Base-by-base conservation (phyloP, 108 stramenopile genomes). In the Nitzschia sp. region DNA sequence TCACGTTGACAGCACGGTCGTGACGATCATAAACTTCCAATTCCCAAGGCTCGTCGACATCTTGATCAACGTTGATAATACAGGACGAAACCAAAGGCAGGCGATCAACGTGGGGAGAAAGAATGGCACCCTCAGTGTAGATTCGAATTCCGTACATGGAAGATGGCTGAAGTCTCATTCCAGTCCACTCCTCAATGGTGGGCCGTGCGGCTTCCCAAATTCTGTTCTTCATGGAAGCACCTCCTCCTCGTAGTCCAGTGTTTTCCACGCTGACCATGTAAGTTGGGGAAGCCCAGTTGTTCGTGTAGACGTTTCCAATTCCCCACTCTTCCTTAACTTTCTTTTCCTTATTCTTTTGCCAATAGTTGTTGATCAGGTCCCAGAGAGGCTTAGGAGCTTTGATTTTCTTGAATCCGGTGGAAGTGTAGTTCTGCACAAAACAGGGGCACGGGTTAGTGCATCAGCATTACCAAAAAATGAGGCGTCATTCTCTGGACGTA, bases 81-180 rank as follows among this genome's bases (percentile, higher is more conserved):
- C 90, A 91, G 5, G 85, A 86, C 17, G 83, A 81, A 1, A 96
- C 95, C 50, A 95, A 76, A 15, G 97, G 92, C 61, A 95, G 75
- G 17, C 94, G 81, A 71, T 98, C 97, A 9, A 97, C 96, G 58
- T 96, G 96, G 8, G 91, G 89, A n/a, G 85, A 55, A 41, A 97
- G 78, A 14, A 96, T 80, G 20, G 90, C 87, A 8, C 90, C 94
- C 53, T 79, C 61, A 7, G 81, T 87, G 70, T 97, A 97, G 24
- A 87, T 59, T 5, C 97, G 86, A 19, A 96, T 92, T n/a, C 97
- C 97, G 70, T 97, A 96, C 70, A 91, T 73, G 21, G 85, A 76
- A 11, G 88, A 83, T 14, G 92, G 92, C 26, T 83, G 74, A 0
- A 96, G 79, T 54, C 92, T 89, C 79, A 84, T 78, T 6, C 93